phyloP scores from a whole-genome alignment of 202 grass and related monocot species.

The Musa balbisiana region DNA sequence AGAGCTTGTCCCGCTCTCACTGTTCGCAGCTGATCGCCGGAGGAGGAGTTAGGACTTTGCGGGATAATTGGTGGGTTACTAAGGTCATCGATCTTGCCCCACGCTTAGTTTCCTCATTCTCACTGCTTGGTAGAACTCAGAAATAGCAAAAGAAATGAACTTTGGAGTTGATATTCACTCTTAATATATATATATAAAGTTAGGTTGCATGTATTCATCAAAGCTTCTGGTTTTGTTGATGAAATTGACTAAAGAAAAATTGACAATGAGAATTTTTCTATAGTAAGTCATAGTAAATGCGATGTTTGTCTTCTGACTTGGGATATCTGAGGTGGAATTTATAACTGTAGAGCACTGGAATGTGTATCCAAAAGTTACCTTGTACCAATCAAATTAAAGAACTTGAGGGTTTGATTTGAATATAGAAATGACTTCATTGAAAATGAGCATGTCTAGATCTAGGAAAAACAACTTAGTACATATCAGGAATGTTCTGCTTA shows the following conservation, averaged over 20 bases:
- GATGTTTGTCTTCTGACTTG: neutral
- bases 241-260: neutral
- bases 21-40: slow-evolving; percentile 2
- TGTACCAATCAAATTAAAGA: neutral
- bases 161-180: neutral
- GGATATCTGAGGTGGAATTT: neutral
- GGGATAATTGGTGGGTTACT: neutral
- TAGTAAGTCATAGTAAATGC: neutral
- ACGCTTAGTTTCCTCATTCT: neutral
- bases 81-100: neutral
- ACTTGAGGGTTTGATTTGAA: neutral
- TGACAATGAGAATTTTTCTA: neutral
- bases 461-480: too few species aligned
- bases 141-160: neutral
- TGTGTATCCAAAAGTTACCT: too few species aligned
- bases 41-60: neutral
- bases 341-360: neutral
- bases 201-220: neutral
- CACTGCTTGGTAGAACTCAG: neutral
- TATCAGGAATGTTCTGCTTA: too few species aligned
- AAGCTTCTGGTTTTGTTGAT: neutral
- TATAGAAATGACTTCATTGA: neutral
- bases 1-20: neutral
- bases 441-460: neutral
- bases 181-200: neutral